Percentiles rank a stretch among this genome's conserved stretches.
Conservation (phyloP, 2,329 filamentous ascomycete genomes). For the Hymenoscyphus occultus region DNA sequence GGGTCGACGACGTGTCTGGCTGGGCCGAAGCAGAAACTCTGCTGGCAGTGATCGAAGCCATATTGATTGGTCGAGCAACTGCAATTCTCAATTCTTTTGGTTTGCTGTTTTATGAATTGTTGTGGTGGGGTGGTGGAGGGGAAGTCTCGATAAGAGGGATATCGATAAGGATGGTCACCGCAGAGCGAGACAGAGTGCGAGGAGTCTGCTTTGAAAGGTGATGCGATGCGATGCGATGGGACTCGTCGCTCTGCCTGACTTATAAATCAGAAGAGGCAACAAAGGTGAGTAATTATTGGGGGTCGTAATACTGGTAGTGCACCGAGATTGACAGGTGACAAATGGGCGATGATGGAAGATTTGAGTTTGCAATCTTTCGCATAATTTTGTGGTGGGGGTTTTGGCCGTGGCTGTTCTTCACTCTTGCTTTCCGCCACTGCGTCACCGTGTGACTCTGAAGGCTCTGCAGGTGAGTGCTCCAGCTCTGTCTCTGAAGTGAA, state of each 20-base stretch:
- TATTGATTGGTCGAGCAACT: slow-evolving; percentile 29
- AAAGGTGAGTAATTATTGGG: neutral
- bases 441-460: no score
- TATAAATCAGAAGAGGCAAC: neutral
- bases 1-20: slow-evolving; percentile 48
- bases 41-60: slow-evolving; percentile 49
- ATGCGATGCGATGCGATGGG: neutral
- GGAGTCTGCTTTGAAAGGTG: neutral
- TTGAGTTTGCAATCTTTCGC: neutral
- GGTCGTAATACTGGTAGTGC: no score
- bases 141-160: slow-evolving; percentile 9
- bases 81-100: neutral
- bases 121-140: slow-evolving; percentile 2
- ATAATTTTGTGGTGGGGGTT: slow-evolving; percentile 1
- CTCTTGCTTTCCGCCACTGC: no score
- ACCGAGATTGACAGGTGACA: neutral
- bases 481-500: no score
- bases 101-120: slow-evolving; percentile 2
- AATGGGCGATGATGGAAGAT: neutral
- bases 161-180: slow-evolving; percentile 11
- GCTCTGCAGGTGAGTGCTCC: no score
- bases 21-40: slow-evolving; percentile 32
- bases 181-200: neutral
- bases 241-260: neutral
- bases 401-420: neutral